A percentile compares a stretch with the other conserved stretches of the same genome.
These are phyloP conservation scores for Saraca asoca DNA, from an alignment of 331 rosid species.

Conservation along the genomic window DNA sequence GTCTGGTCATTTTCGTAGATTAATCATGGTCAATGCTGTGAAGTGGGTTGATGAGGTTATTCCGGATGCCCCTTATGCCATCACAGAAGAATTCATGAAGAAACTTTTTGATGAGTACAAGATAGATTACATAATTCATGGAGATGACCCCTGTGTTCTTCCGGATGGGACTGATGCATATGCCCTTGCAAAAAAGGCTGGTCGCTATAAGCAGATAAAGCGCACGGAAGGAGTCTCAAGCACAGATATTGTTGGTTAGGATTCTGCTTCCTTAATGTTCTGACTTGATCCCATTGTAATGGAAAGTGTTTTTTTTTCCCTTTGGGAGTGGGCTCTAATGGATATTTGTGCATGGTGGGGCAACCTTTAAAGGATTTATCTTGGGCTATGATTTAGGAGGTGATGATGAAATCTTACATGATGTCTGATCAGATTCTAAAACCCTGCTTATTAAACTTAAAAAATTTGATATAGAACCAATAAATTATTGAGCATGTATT, in stretches of 20 bases:
- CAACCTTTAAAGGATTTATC: neutral
- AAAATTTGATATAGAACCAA: neutral
- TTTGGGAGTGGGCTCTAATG: slow-evolving; percentile 1
- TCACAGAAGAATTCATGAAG: slow-evolving; percentile 89
- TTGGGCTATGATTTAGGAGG: no score
- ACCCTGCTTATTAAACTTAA: no score
- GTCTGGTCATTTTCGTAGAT: slow-evolving; percentile 70
- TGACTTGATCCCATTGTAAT: neutral
- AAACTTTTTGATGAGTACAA: slow-evolving; percentile 84
- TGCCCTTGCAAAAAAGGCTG: slow-evolving; percentile 86
- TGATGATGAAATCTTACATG: neutral
- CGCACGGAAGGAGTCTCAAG: slow-evolving; percentile 99
- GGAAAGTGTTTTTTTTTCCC: neutral
- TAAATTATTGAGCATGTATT: neutral
- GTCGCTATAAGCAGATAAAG: slow-evolving; percentile 93
- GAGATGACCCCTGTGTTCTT: slow-evolving; percentile 98
- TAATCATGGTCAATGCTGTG: slow-evolving; percentile 88
- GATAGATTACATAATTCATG: slow-evolving; percentile 91
- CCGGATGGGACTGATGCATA: slow-evolving; percentile 99
- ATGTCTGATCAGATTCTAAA: neutral
- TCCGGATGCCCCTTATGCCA: slow-evolving; percentile 88
- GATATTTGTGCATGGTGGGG: neutral
- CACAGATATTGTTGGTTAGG: slow-evolving; percentile 94
- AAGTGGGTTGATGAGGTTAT: slow-evolving; percentile 99
- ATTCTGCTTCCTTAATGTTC: slow-evolving; percentile 8